A percentile compares a stretch with the other conserved stretches of the same genome.
Conservation (phyloP, 2,329 filamentous ascomycete genomes). For the Penicillium sp. region DNA sequence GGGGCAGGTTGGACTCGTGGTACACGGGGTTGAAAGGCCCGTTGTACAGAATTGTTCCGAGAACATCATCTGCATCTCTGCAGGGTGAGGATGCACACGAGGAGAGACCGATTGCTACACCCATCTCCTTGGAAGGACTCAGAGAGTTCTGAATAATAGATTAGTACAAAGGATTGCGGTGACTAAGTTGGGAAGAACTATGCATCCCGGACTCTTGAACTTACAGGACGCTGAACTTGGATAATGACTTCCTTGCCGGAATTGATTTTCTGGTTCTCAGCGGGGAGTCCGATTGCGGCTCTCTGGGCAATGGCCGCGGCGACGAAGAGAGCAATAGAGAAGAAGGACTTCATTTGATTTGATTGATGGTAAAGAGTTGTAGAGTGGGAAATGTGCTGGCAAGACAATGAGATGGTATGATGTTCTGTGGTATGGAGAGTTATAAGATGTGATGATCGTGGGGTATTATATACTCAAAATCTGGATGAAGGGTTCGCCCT, state of each 20-base stretch:
- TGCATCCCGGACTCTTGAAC: not conserved
- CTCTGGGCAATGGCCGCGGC: slow-evolving; percentile 28
- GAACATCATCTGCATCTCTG: slow-evolving; percentile 14
- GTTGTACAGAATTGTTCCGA: slow-evolving; percentile 30
- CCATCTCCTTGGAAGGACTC: slow-evolving; percentile 28
- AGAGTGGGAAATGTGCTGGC: not conserved
- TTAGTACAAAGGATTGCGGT: not conserved
- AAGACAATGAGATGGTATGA: not conserved
- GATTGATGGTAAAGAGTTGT: not conserved
- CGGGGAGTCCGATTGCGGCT: slow-evolving; percentile 27
- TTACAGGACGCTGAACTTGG: slow-evolving; percentile 32
- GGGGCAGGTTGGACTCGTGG: slow-evolving; percentile 21
- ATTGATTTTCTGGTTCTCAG: slow-evolving; percentile 14
- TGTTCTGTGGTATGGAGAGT: not conserved
- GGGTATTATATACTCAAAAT: slow-evolving; percentile 1
- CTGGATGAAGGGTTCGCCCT: not conserved
- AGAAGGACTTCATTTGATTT: slow-evolving; percentile 29
- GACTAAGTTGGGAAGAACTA: not conserved
- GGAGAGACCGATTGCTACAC: slow-evolving; percentile 31
- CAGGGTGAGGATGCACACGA: slow-evolving; percentile 25
- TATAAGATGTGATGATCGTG: not conserved
- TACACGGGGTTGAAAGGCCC: slow-evolving; percentile 29
- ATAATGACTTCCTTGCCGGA: slow-evolving; percentile 24
- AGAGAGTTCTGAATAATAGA: slow-evolving; percentile 22
- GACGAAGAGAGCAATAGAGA: slow-evolving; percentile 20